Evolutionary conservation across 805 yeast genomes (phyloP).

Genomic region (Schizosaccharomyces osmophilus): DNA sequence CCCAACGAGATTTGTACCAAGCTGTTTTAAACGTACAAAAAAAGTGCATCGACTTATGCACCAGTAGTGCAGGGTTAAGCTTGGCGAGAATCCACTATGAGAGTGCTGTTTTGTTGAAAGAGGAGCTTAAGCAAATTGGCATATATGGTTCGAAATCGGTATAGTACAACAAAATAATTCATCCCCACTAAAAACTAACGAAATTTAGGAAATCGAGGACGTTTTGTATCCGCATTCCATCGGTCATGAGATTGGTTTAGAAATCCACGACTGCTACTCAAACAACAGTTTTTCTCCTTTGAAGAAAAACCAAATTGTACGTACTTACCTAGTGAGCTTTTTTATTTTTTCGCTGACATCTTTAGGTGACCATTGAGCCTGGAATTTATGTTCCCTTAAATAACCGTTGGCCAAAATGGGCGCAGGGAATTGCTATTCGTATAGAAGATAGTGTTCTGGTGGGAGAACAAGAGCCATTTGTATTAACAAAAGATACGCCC

Average conservation of each 20-base stretch:
- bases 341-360: slow-evolving; percentile 35
- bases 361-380: slow-evolving; percentile 86
- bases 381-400: slow-evolving; percentile 72
- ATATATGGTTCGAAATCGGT: neutral
- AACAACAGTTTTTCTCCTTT: neutral
- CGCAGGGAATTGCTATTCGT: slow-evolving; percentile 74
- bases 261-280: slow-evolving; percentile 44
- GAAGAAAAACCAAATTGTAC: neutral
- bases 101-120: neutral
- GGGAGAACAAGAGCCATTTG: slow-evolving; percentile 29
- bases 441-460: slow-evolving; percentile 84
- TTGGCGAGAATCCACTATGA: slow-evolving; percentile 49
- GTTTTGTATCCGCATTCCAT: slow-evolving; percentile 74
- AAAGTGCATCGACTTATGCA: slow-evolving; percentile 48
- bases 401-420: slow-evolving; percentile 51
- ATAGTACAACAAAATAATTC: neutral
- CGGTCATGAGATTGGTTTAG: slow-evolving; percentile 87
- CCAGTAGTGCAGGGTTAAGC: slow-evolving; percentile 25
- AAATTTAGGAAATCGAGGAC: slow-evolving; percentile 8
- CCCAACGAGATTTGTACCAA: slow-evolving; percentile 70
- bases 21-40: slow-evolving; percentile 70
- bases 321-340: slow-evolving; percentile 20
- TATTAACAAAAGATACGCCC: slow-evolving; percentile 56
- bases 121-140: neutral
- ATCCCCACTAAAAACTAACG: neutral